Conservation (phyloP, 768 basidiomycete species). For the Fibroporia radiculosa region DNA sequence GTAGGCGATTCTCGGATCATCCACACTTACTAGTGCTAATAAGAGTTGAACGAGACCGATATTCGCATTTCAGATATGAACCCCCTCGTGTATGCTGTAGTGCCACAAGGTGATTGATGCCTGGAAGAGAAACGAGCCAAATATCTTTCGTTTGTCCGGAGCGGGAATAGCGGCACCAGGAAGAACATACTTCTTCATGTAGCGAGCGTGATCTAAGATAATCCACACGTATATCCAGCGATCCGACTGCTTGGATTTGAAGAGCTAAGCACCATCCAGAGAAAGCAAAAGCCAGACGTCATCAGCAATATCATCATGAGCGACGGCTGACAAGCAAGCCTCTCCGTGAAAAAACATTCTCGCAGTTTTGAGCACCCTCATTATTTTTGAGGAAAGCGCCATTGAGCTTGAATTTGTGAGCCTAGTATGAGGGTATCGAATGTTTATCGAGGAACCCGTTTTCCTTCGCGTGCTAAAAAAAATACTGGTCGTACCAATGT, state of each 20-base stretch:
- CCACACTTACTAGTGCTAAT: slow-evolving; percentile 5
- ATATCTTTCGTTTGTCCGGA: slow-evolving; percentile 23
- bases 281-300: slow-evolving; percentile 21
- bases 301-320: slow-evolving; percentile 11
- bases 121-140: slow-evolving; percentile 26
- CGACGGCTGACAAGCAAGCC: slow-evolving; percentile 20
- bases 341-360: slow-evolving; percentile 18
- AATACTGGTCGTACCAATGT: slow-evolving; percentile 19
- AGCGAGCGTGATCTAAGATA: slow-evolving; percentile 19
- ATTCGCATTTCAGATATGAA: slow-evolving; percentile 22
- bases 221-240: slow-evolving; percentile 29
- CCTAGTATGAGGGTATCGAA: slow-evolving; percentile 33
- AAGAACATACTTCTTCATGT: slow-evolving; percentile 24
- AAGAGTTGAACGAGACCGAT: background rate
- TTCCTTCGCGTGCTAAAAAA: background rate
- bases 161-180: slow-evolving; percentile 25
- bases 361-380: slow-evolving; percentile 16
- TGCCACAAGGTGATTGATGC: slow-evolving; percentile 22
- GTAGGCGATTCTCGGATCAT: slow-evolving; percentile 10
- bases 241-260: slow-evolving; percentile 24
- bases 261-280: slow-evolving; percentile 24
- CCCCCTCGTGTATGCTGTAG: slow-evolving; percentile 21
- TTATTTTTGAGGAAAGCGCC: slow-evolving; percentile 7
- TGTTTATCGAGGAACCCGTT: slow-evolving; percentile 25
- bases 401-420: slow-evolving; percentile 35